phyloP scores from a whole-genome alignment of 495 filamentous ascomycete species.

The Neurospora sp. region DNA sequence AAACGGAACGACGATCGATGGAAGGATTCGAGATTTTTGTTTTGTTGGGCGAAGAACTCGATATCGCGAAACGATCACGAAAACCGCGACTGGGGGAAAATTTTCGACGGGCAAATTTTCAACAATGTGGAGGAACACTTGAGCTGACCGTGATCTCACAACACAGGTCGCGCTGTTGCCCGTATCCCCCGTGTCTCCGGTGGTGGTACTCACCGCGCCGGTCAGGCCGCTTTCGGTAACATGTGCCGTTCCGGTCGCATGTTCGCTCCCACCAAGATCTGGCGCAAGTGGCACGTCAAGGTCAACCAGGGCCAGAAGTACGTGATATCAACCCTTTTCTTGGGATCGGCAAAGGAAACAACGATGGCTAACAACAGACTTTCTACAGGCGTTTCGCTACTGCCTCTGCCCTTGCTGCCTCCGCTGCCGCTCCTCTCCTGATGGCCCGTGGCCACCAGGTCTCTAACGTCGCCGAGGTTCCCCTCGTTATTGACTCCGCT shows the following conservation, averaged over 20 bases:
- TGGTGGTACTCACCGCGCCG: constrained; percentile 99
- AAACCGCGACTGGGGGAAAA: background rate
- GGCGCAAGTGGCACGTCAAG: constrained; percentile 99
- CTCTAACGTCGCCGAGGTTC: constrained; percentile 85
- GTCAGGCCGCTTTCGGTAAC: constrained; percentile 99
- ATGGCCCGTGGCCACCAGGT: constrained; percentile 96
- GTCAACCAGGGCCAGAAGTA: constrained; percentile 95
- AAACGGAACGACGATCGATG: background rate
- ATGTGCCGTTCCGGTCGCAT: constrained; percentile 99
- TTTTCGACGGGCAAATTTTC: background rate
- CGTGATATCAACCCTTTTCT: constrained; percentile 17
- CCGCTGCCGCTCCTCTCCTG: constrained; percentile 85
- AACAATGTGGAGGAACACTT: background rate
- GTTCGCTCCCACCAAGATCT: constrained; percentile 99
- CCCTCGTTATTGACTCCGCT: constrained; percentile 85
- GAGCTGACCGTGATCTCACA: constrained; percentile 16
- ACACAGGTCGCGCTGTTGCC: constrained; percentile 88
- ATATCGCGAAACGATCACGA: background rate
- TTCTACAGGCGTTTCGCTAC: constrained; percentile 80
- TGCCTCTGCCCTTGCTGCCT: constrained; percentile 91
- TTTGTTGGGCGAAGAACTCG: background rate
- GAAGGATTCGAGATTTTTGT: background rate
- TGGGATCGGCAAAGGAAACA: constrained; percentile 5
- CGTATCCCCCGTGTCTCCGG: constrained; percentile 99
- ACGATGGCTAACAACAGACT: background rate